phyloP scores from a whole-genome alignment of 441 rosid species.

The Gossypium armourianum region DNA sequence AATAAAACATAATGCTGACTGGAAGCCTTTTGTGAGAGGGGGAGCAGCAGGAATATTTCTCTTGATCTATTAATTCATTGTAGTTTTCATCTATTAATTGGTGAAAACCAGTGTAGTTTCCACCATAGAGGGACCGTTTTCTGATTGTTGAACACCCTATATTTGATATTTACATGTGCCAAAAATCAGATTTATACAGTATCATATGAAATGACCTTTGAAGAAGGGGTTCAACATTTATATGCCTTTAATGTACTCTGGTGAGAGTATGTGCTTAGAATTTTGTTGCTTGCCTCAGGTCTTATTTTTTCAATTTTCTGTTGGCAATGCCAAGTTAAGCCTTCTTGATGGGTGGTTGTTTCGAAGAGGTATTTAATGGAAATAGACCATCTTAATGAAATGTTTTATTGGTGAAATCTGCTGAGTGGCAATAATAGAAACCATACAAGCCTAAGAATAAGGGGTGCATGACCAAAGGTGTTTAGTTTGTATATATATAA shows the following conservation, averaged over 20 bases:
- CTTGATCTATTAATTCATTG: not conserved
- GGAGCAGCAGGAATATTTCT: not conserved
- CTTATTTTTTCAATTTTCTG: not conserved
- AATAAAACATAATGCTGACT: slow-evolving; percentile 5
- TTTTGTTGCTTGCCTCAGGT: not conserved
- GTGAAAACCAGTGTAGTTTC: not conserved
- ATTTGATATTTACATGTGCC: not conserved
- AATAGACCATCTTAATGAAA: not conserved
- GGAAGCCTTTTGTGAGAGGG: not conserved
- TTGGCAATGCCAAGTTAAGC: not conserved
- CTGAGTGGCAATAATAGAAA: not conserved
- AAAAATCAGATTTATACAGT: not conserved
- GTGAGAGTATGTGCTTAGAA: not conserved
- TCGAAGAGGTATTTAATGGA: not conserved
- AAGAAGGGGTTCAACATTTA: not conserved
- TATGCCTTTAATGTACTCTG: not conserved
- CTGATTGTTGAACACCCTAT: not conserved
- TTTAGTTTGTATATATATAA: too few species aligned
- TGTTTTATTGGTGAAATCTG: not conserved
- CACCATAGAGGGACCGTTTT: not conserved
- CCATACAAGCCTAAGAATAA: not conserved
- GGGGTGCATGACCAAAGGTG: not conserved
- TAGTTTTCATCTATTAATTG: not conserved
- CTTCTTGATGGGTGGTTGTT: not conserved
- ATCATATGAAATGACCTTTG: not conserved